These are phyloP conservation scores for Rhodotorula sp. DNA, from an alignment of 1,284 basidiomycete species.

Conservation along the genomic window DNA sequence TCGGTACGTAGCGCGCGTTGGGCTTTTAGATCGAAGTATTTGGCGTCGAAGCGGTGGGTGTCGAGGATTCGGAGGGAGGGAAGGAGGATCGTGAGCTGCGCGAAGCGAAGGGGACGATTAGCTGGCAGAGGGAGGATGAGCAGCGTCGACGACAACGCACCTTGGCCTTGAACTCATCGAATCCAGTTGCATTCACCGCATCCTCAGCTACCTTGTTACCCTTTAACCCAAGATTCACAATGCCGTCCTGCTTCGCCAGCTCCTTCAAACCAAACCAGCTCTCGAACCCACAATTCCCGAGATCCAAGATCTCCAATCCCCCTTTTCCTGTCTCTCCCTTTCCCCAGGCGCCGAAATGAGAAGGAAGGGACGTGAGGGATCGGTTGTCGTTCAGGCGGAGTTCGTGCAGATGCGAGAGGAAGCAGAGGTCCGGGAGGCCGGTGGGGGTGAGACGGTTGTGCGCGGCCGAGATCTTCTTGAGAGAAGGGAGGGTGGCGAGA, in stretches of 20 bases:
- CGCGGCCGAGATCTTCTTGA: conserved; percentile 41
- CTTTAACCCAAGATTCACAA: conserved; percentile 38
- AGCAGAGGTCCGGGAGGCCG: conserved; percentile 32
- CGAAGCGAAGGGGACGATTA: background rate
- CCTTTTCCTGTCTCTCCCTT: conserved; percentile 20
- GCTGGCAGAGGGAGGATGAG: background rate
- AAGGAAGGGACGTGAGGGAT: conserved; percentile 21
- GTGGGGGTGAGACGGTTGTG: conserved; percentile 34
- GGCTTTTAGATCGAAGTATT: conserved; percentile 33
- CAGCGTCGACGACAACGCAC: conserved; percentile 2
- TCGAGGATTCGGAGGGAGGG: conserved; percentile 40
- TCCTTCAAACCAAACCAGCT: conserved; percentile 37
- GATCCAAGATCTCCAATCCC: conserved; percentile 38
- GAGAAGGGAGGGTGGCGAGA: conserved; percentile 30
- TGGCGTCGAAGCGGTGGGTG: conserved; percentile 38
- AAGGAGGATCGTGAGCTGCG: conserved; percentile 35
- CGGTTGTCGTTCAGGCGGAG: conserved; percentile 35
- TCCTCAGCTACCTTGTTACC: conserved; percentile 39
- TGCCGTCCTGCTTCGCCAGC: conserved; percentile 25
- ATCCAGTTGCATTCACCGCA: conserved; percentile 10
- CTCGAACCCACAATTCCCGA: conserved; percentile 37
- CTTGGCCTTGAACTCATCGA: conserved; percentile 34
- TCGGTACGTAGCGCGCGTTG: conserved; percentile 23
- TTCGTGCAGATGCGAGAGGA: conserved; percentile 34
- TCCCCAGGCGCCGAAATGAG: conserved; percentile 36